phyloP scores from a whole-genome alignment of 805 yeast species.

The Blastobotrys parvus region DNA sequence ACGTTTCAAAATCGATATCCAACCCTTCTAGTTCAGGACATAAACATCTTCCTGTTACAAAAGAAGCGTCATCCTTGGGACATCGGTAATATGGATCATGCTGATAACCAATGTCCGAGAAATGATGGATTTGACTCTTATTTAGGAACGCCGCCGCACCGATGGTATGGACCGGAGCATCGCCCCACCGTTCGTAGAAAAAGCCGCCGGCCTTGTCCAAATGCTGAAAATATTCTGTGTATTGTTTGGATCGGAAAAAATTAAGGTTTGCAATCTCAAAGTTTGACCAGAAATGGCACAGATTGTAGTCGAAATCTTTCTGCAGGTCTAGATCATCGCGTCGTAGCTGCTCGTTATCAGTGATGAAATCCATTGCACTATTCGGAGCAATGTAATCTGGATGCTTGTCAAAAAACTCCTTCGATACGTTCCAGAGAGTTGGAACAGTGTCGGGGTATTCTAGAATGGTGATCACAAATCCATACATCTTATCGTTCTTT shows the following conservation, averaged over 20 bases:
- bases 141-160: constrained; percentile 56
- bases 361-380: constrained; percentile 50
- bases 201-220: constrained; percentile 72
- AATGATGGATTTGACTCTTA: constrained; percentile 58
- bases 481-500: constrained; percentile 69
- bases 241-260: constrained; percentile 66
- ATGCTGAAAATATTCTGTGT: constrained; percentile 55
- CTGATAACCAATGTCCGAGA: constrained; percentile 72
- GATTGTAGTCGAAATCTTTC: constrained; percentile 57
- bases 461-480: constrained; percentile 74
- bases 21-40: constrained; percentile 26
- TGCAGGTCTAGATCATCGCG: constrained; percentile 34
- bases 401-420: constrained; percentile 51
- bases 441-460: constrained; percentile 84
- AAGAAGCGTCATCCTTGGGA: constrained; percentile 30
- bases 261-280: constrained; percentile 73
- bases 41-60: constrained; percentile 27
- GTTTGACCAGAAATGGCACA: constrained; percentile 84
- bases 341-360: constrained; percentile 40
- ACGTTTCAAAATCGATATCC: constrained; percentile 28
- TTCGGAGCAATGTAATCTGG: constrained; percentile 59
- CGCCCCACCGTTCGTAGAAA: constrained; percentile 94
- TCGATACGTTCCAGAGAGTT: constrained; percentile 67
- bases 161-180: constrained; percentile 82
- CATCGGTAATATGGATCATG: constrained; percentile 56